Evolutionary conservation across 805 yeast species (phyloP).

Genomic region (Wickerhamomyces kurtzmanii): DNA sequence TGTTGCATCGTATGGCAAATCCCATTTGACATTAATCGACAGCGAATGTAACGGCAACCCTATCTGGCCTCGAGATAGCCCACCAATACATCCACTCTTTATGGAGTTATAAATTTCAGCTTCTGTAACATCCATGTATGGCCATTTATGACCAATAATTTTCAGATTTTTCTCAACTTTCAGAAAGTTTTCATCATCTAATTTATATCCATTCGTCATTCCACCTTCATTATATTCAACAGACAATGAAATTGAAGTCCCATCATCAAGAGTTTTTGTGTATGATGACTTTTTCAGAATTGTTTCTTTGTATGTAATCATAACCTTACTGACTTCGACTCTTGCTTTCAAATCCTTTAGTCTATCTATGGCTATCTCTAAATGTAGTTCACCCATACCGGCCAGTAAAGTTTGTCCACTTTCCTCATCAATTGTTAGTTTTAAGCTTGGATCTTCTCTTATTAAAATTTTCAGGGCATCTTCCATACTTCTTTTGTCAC

Average conservation of each 20-base stretch:
- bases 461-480: slow-evolving; percentile 54
- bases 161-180: background rate
- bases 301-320: slow-evolving; percentile 85
- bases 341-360: slow-evolving; percentile 77
- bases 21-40: slow-evolving; percentile 41
- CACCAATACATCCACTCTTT: too few species aligned
- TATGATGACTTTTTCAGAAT: slow-evolving; percentile 13
- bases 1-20: slow-evolving; percentile 40
- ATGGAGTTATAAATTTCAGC: too few species aligned
- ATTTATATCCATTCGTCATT: too few species aligned
- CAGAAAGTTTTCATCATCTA: slow-evolving; percentile 2
- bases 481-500: slow-evolving; percentile 70
- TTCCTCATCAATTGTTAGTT: slow-evolving; percentile 67
- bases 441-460: slow-evolving; percentile 88
- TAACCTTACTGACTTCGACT: slow-evolving; percentile 71
- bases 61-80: too few species aligned
- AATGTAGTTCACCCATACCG: slow-evolving; percentile 96
- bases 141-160: too few species aligned
- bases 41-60: slow-evolving; percentile 52
- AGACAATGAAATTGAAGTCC: slow-evolving; percentile 17
- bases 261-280: slow-evolving; percentile 13
- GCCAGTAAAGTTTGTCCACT: slow-evolving; percentile 81
- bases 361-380: slow-evolving; percentile 80
- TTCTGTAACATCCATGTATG: too few species aligned
- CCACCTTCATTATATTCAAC: too few species aligned